These are phyloP conservation scores for Diplodia mutila DNA, from an alignment of 2,329 filamentous ascomycete genomes.

Conservation along the genomic window DNA sequence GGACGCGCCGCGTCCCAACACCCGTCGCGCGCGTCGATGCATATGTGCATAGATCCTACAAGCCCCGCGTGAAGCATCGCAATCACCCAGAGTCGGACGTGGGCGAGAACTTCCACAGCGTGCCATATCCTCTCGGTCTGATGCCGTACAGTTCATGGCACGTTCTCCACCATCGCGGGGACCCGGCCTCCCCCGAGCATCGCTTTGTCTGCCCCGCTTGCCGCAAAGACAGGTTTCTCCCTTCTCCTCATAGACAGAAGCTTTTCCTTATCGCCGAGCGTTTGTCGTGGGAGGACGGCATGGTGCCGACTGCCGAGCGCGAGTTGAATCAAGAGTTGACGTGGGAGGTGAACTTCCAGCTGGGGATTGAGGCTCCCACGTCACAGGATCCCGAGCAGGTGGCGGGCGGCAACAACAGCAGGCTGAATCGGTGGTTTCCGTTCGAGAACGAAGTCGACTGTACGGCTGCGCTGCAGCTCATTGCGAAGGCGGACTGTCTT, in stretches of 20 bases:
- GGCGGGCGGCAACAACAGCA: constrained; percentile 33
- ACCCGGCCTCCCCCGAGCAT: background rate
- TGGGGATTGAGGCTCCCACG: constrained; percentile 32
- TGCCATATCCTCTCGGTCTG: constrained; percentile 34
- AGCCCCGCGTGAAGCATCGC: constrained; percentile 27
- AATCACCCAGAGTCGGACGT: constrained; percentile 33
- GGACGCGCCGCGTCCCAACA: background rate
- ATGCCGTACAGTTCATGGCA: constrained; percentile 35
- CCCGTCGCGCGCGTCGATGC: background rate
- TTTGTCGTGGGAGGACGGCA: constrained; percentile 32
- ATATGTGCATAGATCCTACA: constrained; percentile 15
- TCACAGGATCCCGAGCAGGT: constrained; percentile 31
- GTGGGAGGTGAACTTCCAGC: constrained; percentile 36
- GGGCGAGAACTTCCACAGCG: constrained; percentile 33
- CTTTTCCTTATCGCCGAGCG: constrained; percentile 37
- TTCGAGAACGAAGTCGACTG: constrained; percentile 36
- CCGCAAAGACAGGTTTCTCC: constrained; percentile 24
- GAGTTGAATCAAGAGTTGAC: constrained; percentile 35
- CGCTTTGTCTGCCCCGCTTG: constrained; percentile 32
- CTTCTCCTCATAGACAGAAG: constrained; percentile 35
- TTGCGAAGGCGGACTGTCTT: constrained; percentile 31
- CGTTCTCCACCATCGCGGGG: constrained; percentile 30
- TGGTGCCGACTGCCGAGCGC: constrained; percentile 29
- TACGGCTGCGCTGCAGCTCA: constrained; percentile 32
- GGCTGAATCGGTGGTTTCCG: constrained; percentile 32